Base-by-base conservation (phyloP, 108 stramenopile species). In the Stephanodiscus minutulus region DNA sequence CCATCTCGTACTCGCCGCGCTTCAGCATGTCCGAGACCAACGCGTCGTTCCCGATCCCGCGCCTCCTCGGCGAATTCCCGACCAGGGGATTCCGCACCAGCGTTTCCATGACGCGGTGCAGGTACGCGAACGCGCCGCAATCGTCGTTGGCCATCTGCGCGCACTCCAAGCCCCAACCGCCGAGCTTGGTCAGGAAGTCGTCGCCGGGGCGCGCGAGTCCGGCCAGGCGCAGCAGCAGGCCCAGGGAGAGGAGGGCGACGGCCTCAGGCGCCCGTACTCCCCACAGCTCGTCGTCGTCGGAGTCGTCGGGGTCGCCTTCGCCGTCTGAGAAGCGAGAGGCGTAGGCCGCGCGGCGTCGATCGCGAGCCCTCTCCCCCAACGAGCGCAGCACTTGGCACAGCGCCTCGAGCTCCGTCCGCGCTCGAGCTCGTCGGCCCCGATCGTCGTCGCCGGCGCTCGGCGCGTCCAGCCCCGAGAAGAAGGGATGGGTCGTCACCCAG, bases 231-330 rank as follows among this genome's bases (percentile, higher is more conserved):
- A 87, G 75, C 33, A 91, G 58, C 22, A 91, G 67, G 46, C 87
- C 90, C 72, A 82, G 85, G 27, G 87, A 73, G 36, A 90, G 75
- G 22, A 85, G 52, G 1, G 85, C 81, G 64, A 88, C 56, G 1
- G 80, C 68, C 52, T 82, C 76, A 0, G 85, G 83, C 20, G 70
- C 67, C 46, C 74, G 52, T 13, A 71, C 61, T 24, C 77, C 71
- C 77, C 50, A 61, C 28, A 76, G 39, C 20, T 61, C 79, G 24
- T 61, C 70, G 49, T 64, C 50, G 41, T 68, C 37, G 58, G 56
- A 57, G 29, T 55, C 22, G 28, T 22, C 35, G n/a, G 33, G 13
- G 13, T 31, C 25, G 17, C n/a, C n/a, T n/a, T n/a, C n/a, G n/a
- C n/a, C n/a, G n/a, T n/a, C n/a, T n/a, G n/a, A 66, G 17, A 0